Conservation (phyloP, 495 filamentous ascomycete species). For the Monascus purpureus region DNA sequence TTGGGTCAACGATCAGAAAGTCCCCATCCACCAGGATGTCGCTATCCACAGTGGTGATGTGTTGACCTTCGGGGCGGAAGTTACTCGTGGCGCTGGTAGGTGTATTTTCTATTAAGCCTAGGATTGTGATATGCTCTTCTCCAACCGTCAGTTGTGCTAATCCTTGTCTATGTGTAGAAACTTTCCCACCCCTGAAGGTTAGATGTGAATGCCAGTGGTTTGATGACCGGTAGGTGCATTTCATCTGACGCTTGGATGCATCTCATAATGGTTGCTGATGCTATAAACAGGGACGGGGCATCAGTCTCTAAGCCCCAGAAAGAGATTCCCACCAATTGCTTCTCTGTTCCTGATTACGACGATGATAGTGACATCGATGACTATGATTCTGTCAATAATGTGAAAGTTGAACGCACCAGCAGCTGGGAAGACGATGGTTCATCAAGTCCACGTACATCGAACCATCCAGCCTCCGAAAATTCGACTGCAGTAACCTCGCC, state of each 20-base stretch:
- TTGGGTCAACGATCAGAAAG: constrained; percentile 29
- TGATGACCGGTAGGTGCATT: constrained; percentile 5
- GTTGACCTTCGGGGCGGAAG: constrained; percentile 40
- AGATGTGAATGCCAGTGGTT: constrained; percentile 21
- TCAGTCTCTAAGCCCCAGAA: background rate
- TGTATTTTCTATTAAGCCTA: constrained; percentile 1
- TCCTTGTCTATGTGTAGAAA: constrained; percentile 12
- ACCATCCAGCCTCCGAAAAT: background rate
- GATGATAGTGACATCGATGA: constrained; percentile 10
- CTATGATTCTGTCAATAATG: background rate
- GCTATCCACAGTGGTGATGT: constrained; percentile 29
- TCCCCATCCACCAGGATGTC: constrained; percentile 20
- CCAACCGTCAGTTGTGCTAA: constrained; percentile 1
- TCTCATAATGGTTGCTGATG: constrained; percentile 4
- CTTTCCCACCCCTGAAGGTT: constrained; percentile 24
- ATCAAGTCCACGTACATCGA: too few species aligned
- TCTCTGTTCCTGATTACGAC: constrained; percentile 30
- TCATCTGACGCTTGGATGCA: background rate
- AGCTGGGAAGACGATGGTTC: background rate
- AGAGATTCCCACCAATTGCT: constrained; percentile 17
- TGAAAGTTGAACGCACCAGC: too few species aligned
- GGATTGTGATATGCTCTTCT: too few species aligned
- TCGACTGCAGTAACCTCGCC: too few species aligned
- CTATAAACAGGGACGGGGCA: constrained; percentile 4
- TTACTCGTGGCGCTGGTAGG: constrained; percentile 36